Evolutionary conservation across 1,284 basidiomycete genomes (phyloP).

Genomic region (Ustilago crameri): DNA sequence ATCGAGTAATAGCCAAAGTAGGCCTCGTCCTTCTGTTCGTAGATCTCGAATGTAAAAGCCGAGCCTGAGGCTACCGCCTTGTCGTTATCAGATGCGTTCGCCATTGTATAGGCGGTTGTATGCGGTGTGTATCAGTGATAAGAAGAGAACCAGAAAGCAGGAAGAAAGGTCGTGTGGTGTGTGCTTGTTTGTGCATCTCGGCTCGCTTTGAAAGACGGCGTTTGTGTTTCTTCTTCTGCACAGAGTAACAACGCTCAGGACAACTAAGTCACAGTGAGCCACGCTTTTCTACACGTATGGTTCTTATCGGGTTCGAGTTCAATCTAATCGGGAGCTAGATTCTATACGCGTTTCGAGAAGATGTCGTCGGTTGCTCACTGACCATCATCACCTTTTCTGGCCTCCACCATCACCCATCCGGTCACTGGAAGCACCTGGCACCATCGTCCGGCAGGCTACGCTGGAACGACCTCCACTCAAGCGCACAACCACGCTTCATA

Average conservation of each 20-base stretch:
- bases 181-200: too few relatives aligned
- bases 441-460: too few relatives aligned
- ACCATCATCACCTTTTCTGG: background rate
- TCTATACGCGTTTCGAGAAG: background rate
- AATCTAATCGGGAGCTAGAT: too few relatives aligned
- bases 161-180: too few relatives aligned
- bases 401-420: conserved; percentile 1
- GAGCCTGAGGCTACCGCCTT: conserved; percentile 1
- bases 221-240: too few relatives aligned
- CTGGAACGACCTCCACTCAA: too few relatives aligned
- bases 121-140: background rate
- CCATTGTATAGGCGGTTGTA: background rate
- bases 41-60: conserved; percentile 25
- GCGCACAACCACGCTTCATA: background rate
- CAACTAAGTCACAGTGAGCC: too few relatives aligned
- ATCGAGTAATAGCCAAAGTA: conserved; percentile 65
- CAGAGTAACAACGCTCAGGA: too few relatives aligned
- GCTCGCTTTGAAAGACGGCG: too few relatives aligned
- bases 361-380: background rate
- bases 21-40: conserved; percentile 62
- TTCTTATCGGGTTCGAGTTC: too few relatives aligned
- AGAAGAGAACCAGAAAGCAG: too few relatives aligned
- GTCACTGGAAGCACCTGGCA: background rate
- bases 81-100: background rate
- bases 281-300: too few relatives aligned